Conservation (phyloP, 805 yeast species). For the Grigorovia yakushimaensis region DNA sequence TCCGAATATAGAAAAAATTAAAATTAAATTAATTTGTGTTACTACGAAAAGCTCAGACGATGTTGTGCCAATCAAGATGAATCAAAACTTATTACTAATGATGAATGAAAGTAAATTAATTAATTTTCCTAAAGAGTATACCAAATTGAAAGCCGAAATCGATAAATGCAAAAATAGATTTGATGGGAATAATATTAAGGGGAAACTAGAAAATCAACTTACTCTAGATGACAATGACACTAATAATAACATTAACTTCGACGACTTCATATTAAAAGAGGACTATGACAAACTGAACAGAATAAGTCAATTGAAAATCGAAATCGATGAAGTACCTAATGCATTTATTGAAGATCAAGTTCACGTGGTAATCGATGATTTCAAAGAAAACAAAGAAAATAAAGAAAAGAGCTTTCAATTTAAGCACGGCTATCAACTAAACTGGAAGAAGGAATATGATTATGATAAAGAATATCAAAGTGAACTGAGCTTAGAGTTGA, state of each 20-base stretch:
- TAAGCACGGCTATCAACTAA: slow-evolving; percentile 20
- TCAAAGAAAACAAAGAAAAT: slow-evolving; percentile 9
- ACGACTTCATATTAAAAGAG: slow-evolving; percentile 12
- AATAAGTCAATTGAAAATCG: slow-evolving; percentile 15
- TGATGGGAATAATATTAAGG: background rate
- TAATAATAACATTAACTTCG: background rate
- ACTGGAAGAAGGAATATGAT: background rate
- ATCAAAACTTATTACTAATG: no score
- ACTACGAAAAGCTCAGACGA: slow-evolving; percentile 23
- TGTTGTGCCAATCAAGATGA: slow-evolving; percentile 32
- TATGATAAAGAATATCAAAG: slow-evolving; percentile 15
- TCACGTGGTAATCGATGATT: slow-evolving; percentile 9
- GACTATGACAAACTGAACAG: background rate
- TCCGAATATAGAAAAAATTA: slow-evolving; percentile 20
- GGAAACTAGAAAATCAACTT: slow-evolving; percentile 17
- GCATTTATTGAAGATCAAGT: slow-evolving; percentile 23
- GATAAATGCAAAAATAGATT: slow-evolving; percentile 6
- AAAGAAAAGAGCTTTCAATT: no score
- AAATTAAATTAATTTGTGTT: slow-evolving; percentile 22
- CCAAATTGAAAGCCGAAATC: slow-evolving; percentile 5
- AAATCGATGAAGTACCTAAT: slow-evolving; percentile 17
- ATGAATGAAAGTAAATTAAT: background rate
- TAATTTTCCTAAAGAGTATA: slow-evolving; percentile 10
- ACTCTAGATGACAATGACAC: no score
- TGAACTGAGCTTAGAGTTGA: slow-evolving; percentile 19